These are phyloP conservation scores for Phytophthora cajani DNA, from an alignment of 352 stramenopile genomes.

Conservation along the genomic window DNA sequence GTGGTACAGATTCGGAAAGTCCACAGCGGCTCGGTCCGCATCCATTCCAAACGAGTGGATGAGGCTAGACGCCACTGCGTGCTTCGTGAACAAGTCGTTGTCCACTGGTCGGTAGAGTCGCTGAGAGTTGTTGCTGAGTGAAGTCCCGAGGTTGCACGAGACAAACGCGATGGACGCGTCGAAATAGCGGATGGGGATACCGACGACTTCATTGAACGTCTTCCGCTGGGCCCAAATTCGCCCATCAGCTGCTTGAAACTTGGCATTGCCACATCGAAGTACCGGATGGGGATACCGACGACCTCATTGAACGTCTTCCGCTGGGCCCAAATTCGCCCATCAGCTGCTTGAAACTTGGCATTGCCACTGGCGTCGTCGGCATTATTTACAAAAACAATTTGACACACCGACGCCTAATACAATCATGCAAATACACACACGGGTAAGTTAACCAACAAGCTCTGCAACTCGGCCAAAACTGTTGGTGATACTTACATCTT, in stretches of 20 bases:
- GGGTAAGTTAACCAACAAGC: not conserved
- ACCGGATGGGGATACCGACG: constrained; percentile 79
- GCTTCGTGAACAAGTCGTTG: constrained; percentile 51
- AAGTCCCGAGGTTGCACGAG: constrained; percentile 75
- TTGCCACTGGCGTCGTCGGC: constrained; percentile 84
- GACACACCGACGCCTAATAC: constrained; percentile 68
- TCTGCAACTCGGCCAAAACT: too few species aligned
- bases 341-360: constrained; percentile 69
- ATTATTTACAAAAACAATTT: constrained; percentile 89
- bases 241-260: constrained; percentile 70
- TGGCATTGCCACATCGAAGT: too few species aligned
- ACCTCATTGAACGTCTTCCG: constrained; percentile 81
- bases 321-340: constrained; percentile 79
- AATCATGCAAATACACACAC: not conserved
- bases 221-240: constrained; percentile 80
- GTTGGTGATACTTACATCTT: constrained; percentile 53
- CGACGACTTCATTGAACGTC: constrained; percentile 79
- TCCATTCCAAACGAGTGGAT: constrained; percentile 87
- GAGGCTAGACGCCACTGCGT: constrained; percentile 63
- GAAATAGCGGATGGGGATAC: constrained; percentile 84
- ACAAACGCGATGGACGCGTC: constrained; percentile 87
- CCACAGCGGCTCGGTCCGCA: constrained; percentile 69
- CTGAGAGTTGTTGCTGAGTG: constrained; percentile 38
- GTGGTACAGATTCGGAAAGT: constrained; percentile 87
- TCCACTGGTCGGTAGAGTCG: constrained; percentile 34